Evolutionary conservation across 441 rosid genomes (phyloP).

Genomic region (Brassica hybrid): DNA sequence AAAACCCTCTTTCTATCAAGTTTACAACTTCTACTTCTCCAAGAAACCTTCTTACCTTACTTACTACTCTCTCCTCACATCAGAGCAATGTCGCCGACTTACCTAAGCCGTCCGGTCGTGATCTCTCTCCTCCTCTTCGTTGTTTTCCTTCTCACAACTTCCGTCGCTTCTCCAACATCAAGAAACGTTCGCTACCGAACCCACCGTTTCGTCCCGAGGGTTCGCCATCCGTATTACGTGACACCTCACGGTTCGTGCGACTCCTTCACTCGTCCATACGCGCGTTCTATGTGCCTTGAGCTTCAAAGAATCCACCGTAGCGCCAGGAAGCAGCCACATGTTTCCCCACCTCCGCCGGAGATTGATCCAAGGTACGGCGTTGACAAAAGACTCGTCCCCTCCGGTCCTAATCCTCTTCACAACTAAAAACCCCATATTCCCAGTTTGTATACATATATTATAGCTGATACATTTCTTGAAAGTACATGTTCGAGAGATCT

Average conservation of each 20-base stretch:
- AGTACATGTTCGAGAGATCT: neutral
- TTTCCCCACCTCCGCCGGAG: conserved; percentile 47
- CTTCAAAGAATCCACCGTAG: conserved; percentile 56
- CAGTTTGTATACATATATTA: conserved; percentile 24
- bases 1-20: conserved; percentile 39
- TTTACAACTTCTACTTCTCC: conserved; percentile 26
- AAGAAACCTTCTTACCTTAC: conserved; percentile 7
- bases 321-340: conserved; percentile 33
- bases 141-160: neutral
- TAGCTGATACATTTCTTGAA: conserved; percentile 7
- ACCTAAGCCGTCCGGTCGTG: conserved; percentile 22
- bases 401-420: conserved; percentile 96
- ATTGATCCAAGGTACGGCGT: conserved; percentile 84
- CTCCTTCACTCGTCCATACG: conserved; percentile 47
- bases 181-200: conserved; percentile 27
- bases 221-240: conserved; percentile 37
- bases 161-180: conserved; percentile 19
- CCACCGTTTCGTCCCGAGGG: conserved; percentile 38
- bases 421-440: conserved; percentile 43
- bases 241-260: conserved; percentile 47
- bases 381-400: conserved; percentile 84
- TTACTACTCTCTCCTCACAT: neutral
- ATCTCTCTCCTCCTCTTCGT: neutral
- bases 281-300: conserved; percentile 63
- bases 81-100: conserved; percentile 16